phyloP scores from a whole-genome alignment of 768 basidiomycete genomes.

The Leccinellum luteum region DNA sequence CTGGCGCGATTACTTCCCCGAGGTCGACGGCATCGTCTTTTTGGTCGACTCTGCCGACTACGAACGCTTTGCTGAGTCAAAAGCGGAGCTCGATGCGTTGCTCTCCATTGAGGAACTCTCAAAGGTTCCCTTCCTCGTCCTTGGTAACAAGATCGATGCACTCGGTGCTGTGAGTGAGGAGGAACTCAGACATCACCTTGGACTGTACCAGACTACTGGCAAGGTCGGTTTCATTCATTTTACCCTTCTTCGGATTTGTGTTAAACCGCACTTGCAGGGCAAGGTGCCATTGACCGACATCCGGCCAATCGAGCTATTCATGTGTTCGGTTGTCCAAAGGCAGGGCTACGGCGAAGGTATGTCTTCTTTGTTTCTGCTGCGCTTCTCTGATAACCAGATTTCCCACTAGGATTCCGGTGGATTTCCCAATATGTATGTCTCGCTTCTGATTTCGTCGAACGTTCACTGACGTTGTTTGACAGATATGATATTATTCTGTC shows the following conservation, averaged over 20 bases:
- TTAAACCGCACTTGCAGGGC: slow-evolving; percentile 53
- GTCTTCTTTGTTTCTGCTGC: slow-evolving; percentile 9
- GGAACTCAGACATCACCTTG: slow-evolving; percentile 91
- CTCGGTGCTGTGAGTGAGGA: slow-evolving; percentile 96
- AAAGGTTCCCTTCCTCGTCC: slow-evolving; percentile 96
- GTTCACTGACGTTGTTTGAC: slow-evolving; percentile 7
- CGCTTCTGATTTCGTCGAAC: neutral
- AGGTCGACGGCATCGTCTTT: slow-evolving; percentile 98
- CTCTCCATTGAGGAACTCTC: slow-evolving; percentile 92
- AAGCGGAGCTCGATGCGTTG: slow-evolving; percentile 95
- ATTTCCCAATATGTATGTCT: slow-evolving; percentile 89
- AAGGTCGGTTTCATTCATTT: slow-evolving; percentile 56
- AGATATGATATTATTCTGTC: slow-evolving; percentile 24
- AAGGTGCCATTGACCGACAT: slow-evolving; percentile 97
- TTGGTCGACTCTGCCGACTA: slow-evolving; percentile 96
- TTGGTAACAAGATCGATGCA: slow-evolving; percentile 99
- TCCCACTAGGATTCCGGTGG: slow-evolving; percentile 80
- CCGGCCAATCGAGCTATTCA: slow-evolving; percentile 98
- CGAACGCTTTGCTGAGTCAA: slow-evolving; percentile 94
- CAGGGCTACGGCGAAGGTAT: slow-evolving; percentile 97
- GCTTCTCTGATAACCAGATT: slow-evolving; percentile 4
- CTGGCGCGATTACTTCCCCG: slow-evolving; percentile 99
- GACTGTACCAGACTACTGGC: slow-evolving; percentile 98
- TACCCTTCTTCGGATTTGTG: neutral
- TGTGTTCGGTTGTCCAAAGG: slow-evolving; percentile 99